These are phyloP conservation scores for Penicillium subrubescens DNA, from an alignment of 495 filamentous ascomycete species.

Conservation along the genomic window DNA sequence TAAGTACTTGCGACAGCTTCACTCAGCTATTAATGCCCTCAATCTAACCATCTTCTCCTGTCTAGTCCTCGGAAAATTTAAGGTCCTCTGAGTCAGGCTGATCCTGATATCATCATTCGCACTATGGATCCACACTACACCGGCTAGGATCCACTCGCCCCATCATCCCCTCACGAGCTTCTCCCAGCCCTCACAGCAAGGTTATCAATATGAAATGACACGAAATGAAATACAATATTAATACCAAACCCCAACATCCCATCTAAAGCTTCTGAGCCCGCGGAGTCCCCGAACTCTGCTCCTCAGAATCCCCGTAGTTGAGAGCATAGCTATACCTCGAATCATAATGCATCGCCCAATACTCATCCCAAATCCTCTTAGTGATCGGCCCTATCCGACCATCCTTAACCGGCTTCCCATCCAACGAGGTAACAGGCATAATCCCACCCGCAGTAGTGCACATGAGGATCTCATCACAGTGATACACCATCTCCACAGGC, in stretches of 20 bases:
- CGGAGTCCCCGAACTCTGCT: neutral
- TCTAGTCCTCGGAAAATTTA: neutral
- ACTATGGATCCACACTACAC: neutral
- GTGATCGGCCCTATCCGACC: neutral
- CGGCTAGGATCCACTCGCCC: neutral
- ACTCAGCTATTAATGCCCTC: neutral
- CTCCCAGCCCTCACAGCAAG: neutral
- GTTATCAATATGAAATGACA: neutral
- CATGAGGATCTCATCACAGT: neutral
- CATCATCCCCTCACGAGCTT: neutral
- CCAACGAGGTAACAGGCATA: neutral
- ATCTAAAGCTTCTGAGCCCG: neutral
- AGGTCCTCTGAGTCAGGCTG: neutral
- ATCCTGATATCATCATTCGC: neutral
- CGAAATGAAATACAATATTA: neutral
- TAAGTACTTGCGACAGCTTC: conserved; percentile 12
- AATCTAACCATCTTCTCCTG: neutral
- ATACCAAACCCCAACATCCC: neutral
- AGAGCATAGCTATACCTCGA: neutral
- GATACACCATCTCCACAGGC: neutral
- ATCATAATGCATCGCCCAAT: conserved; percentile 4
- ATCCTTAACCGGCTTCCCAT: neutral
- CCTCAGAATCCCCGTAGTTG: neutral
- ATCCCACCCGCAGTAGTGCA: neutral
- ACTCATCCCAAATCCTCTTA: neutral